These are phyloP conservation scores for Halteria grandinella DNA, from an alignment of 73 alveolate genomes.

Conservation along the genomic window DNA sequence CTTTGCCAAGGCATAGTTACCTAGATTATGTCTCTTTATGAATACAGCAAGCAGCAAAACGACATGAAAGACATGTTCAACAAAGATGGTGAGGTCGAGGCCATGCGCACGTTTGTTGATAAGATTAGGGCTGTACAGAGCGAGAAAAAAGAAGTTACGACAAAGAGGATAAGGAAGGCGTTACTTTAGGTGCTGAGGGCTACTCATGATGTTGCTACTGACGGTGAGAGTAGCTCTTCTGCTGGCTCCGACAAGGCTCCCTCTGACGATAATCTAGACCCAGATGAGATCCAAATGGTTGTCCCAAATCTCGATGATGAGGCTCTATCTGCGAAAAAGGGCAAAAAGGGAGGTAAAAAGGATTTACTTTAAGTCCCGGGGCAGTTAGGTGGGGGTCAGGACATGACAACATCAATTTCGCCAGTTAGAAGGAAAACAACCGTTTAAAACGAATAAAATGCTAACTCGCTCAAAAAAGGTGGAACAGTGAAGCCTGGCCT, in stretches of 20 bases:
- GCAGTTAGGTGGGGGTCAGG: too few species aligned
- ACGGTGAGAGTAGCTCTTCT: slow-evolving; percentile 41
- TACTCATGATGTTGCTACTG: slow-evolving; percentile 9
- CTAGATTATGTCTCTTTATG: slow-evolving; percentile 8
- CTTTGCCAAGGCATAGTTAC: not conserved
- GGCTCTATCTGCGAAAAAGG: not conserved
- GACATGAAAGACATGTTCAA: not conserved
- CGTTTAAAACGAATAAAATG: too few species aligned
- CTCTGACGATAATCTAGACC: slow-evolving; percentile 47
- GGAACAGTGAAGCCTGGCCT: too few species aligned
- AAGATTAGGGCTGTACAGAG: not conserved
- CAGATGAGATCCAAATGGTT: slow-evolving; percentile 25
- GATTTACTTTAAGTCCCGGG: not conserved
- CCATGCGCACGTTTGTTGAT: slow-evolving; percentile 18
- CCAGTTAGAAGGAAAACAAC: slow-evolving; percentile 45
- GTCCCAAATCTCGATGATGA: slow-evolving; percentile 44
- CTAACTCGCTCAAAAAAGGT: too few species aligned
- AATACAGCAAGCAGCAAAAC: slow-evolving; percentile 15
- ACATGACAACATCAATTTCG: slow-evolving; percentile 46
- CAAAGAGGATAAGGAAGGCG: slow-evolving; percentile 18
- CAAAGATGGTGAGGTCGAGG: slow-evolving; percentile 36
- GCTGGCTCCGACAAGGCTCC: slow-evolving; percentile 59
- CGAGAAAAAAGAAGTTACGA: slow-evolving; percentile 6
- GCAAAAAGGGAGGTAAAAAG: not conserved
- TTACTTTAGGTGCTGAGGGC: slow-evolving; percentile 9